A percentile compares a stretch with the other conserved stretches of the same genome.
phyloP scores from a whole-genome alignment of 352 stramenopile genomes.

The Globisporangium camurandrum region DNA sequence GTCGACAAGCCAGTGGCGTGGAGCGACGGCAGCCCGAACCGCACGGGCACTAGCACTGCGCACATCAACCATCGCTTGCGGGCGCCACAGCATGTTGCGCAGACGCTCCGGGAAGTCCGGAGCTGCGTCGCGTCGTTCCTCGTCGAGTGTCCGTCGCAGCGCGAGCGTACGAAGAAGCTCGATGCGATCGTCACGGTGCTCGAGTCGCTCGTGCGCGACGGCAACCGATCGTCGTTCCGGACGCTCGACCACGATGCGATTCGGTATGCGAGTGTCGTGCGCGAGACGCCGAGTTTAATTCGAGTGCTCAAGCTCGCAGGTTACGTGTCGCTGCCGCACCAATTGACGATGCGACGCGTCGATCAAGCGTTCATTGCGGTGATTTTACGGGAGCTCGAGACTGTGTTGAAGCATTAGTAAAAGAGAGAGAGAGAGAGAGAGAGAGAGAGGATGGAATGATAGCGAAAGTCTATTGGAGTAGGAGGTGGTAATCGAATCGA shows the following conservation, averaged over 20 bases:
- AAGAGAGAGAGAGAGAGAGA: no score
- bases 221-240: slow-evolving; percentile 54
- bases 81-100: slow-evolving; percentile 32
- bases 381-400: slow-evolving; percentile 49
- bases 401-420: slow-evolving; percentile 9
- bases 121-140: slow-evolving; percentile 46
- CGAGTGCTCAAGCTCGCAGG: slow-evolving; percentile 68
- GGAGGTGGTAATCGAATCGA: no score
- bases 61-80: no score
- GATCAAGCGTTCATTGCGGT: slow-evolving; percentile 56
- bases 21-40: slow-evolving; percentile 48
- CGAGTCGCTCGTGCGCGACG: slow-evolving; percentile 53
- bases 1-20: slow-evolving; percentile 38
- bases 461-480: no score
- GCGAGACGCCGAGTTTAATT: slow-evolving; percentile 68
- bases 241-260: slow-evolving; percentile 64
- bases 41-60: no score
- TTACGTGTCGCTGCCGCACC: slow-evolving; percentile 63
- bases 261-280: slow-evolving; percentile 56
- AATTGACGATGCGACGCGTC: slow-evolving; percentile 67
- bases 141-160: slow-evolving; percentile 56
- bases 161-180: slow-evolving; percentile 53
- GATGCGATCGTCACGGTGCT: slow-evolving; percentile 67
- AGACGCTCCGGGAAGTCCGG: slow-evolving; percentile 40
- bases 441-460: no score